phyloP scores from a whole-genome alignment of 2,329 filamentous ascomycete species.

The Pseudogymnoascus sp. region DNA sequence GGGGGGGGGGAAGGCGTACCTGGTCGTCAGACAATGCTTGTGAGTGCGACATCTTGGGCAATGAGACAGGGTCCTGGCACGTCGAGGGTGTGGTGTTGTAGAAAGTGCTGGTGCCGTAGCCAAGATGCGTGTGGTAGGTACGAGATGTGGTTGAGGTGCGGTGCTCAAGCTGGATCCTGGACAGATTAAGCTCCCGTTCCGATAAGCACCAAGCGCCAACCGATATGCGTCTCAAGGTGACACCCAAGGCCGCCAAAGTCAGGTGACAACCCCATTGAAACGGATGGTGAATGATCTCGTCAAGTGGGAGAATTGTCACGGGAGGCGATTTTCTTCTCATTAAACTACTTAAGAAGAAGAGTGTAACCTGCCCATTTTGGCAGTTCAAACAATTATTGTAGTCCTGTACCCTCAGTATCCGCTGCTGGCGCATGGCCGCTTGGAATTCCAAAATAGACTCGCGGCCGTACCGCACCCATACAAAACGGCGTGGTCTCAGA shows the following conservation, averaged over 20 bases:
- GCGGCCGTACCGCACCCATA: neutral
- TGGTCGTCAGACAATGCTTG: slow-evolving; percentile 98
- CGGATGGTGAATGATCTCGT: neutral
- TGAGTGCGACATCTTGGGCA: slow-evolving; percentile 74
- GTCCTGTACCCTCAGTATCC: neutral
- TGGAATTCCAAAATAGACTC: neutral
- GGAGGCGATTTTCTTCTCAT: neutral
- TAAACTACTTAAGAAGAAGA: neutral
- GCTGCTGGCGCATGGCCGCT: neutral
- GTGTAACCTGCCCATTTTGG: neutral
- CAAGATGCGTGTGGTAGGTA: slow-evolving; percentile 11
- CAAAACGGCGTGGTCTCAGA: slow-evolving; percentile 4
- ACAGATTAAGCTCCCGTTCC: slow-evolving; percentile 13
- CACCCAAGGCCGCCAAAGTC: neutral
- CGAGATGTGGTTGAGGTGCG: neutral
- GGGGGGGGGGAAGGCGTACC: slow-evolving; percentile 46
- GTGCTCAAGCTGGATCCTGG: slow-evolving; percentile 7
- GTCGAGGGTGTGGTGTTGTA: neutral
- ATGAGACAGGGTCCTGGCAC: slow-evolving; percentile 18
- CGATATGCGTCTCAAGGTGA: slow-evolving; percentile 11
- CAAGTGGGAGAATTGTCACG: slow-evolving; percentile 5
- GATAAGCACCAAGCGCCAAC: slow-evolving; percentile 12
- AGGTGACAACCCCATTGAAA: neutral
- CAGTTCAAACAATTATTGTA: neutral
- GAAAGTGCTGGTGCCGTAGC: slow-evolving; percentile 5